Percentiles rank a stretch among this genome's conserved stretches.
These are phyloP conservation scores for Metarhizium brunneum DNA, from an alignment of 2,329 filamentous ascomycete genomes.

Conservation along the genomic window DNA sequence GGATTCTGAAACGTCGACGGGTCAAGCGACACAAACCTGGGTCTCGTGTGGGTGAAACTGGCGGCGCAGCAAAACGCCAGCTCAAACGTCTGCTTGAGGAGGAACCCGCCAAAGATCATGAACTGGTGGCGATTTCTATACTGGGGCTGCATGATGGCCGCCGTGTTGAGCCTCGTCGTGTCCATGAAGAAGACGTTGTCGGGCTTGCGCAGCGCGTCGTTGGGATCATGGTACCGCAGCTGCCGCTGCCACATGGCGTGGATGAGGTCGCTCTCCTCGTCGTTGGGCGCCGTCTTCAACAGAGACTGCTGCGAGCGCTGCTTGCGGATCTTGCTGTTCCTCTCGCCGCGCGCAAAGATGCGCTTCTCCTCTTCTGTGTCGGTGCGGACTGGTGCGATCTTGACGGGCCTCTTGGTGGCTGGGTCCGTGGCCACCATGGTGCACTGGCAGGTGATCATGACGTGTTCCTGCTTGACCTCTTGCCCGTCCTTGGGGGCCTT, in stretches of 20 bases:
- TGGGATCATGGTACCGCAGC: constrained; percentile 19
- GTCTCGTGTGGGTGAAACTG: constrained; percentile 21
- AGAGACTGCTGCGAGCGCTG: constrained; percentile 10
- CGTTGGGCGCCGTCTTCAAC: constrained; percentile 17
- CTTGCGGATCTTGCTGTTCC: constrained; percentile 16
- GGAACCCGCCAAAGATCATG: constrained; percentile 22
- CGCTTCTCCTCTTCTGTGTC: constrained; percentile 19
- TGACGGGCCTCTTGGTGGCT: constrained; percentile 17
- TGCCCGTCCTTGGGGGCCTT: constrained; percentile 53
- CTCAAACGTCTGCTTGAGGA: constrained; percentile 22
- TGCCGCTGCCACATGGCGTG: constrained; percentile 20
- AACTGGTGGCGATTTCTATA: constrained; percentile 20
- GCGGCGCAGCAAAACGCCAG: constrained; percentile 21
- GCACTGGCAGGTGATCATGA: constrained; percentile 32
- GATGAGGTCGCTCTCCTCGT: constrained; percentile 18
- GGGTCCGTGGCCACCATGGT: constrained; percentile 21
- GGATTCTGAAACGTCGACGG: constrained; percentile 21
- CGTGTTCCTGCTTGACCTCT: constrained; percentile 30
- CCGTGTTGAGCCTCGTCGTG: constrained; percentile 17
- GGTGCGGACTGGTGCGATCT: constrained; percentile 14
- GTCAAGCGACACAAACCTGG: constrained; percentile 20
- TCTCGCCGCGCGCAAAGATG: constrained; percentile 16
- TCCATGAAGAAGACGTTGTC: constrained; percentile 18
- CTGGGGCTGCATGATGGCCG: constrained; percentile 21
- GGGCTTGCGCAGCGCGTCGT: constrained; percentile 15